Base-by-base conservation (phyloP, 164 flowering plant genomes). In the Macadamia integrifolia region DNA sequence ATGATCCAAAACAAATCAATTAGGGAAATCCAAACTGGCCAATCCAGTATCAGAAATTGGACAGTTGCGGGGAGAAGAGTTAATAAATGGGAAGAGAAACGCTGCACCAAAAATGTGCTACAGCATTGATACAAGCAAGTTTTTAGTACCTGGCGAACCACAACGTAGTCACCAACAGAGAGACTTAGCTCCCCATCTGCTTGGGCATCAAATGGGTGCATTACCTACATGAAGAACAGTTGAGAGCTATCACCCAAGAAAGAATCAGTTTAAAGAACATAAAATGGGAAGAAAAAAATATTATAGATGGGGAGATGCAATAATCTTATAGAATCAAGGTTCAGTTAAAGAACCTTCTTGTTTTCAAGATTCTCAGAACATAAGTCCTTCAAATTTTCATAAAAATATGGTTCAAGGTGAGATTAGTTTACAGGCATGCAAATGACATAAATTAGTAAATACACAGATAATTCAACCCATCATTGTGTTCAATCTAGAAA, bases 201-300 rank as follows among this genome's bases (percentile, higher is more conserved):
- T 74, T 87, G 84, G 65, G 96, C 94, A 76, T 88, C 94, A 80
- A 92, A 92, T 62, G 92, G 79, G 76, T 88, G 94, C 66, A 86
- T 75, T 69, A 80, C 94, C 96, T 92, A 74, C 53, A 66, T 53
- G 43, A 59, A 17, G 55, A 76, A 15, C 32, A 9, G 15, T 61
- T 31, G 3, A 58, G 55, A 43, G 29, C 10, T 30, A 12, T 3
- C 6, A 7, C 6, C 29, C 18, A 28, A 31, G 40, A 31, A 60
- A 13, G 29, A 49, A 69, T 6, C 46, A 53, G 15, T 52, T 61
- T 12, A 61, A 11, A 61, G 40, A 35, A 7, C 9, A 52, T 2
- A 55, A 55, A n/a, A 62, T n/a, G 56, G 48, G 65, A 58, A 42
- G 30, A 63, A 10, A 9, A 62, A 57, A 53, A 17, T 40, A 18